Evolutionary conservation across 805 yeast genomes (phyloP), one percentile per base, ranked within the genome.

Genomic region (Kodamaea kaohsiungensis): DNA sequence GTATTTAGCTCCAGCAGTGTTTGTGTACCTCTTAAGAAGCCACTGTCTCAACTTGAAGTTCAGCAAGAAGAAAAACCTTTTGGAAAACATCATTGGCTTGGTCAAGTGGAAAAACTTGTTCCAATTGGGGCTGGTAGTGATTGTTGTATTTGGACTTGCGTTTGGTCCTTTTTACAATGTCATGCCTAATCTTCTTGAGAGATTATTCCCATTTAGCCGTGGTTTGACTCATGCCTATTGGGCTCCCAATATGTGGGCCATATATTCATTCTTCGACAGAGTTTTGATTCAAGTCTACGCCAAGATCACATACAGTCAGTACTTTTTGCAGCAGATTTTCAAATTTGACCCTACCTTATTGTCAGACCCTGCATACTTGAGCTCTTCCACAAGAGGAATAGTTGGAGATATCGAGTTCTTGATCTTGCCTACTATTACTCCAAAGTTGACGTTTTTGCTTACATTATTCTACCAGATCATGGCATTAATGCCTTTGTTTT

Each of bases 201-300:
- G 99, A 46, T 72, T 95, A 33, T 95, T 95, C 71, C 99, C 99
- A 5, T 93, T 93, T 66, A 87, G 96, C 49, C 79, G 98, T 66
- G 98, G 98, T 1, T 77, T 95, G 38, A 95, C 98, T 3, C 99
- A 95, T 71, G 97, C 98, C 0, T 95, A 95, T 72, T 95, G 99
- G 98, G 98, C 99, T 0, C 98, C 99, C 13, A 95, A 95, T 64
- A 76, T 91, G 47, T 95, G 99, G 99, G 97, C 99, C 0, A 62
- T 93, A 8, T 95, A 95, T 70, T 89, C 98, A 1, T 87, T 89
- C 59, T 56, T 79, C 12, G 99, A 95, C 69, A 78, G 96, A 54
- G 64, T 86, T 0, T 74, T 91, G 54, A 78, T 87, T 15, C 77
- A 78, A 52, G 54, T 79, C 3, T 75, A 75, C 58, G 63, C 66